phyloP scores from a whole-genome alignment of 2,329 filamentous ascomycete species.

The Claviceps monticola region DNA sequence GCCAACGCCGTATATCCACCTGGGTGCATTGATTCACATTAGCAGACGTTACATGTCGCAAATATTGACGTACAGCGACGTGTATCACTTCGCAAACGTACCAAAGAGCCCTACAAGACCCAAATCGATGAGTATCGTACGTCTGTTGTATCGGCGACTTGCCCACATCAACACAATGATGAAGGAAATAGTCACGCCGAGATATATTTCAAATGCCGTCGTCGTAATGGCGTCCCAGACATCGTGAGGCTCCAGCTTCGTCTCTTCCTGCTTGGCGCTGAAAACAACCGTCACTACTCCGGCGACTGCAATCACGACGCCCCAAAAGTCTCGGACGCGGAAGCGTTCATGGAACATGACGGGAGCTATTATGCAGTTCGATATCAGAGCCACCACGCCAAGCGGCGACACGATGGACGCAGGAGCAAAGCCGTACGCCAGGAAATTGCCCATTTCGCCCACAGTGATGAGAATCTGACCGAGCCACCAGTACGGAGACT shows the following conservation, averaged over 20 bases:
- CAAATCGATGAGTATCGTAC: slow-evolving; percentile 80
- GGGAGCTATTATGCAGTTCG: slow-evolving; percentile 93
- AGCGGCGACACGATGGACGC: slow-evolving; percentile 94
- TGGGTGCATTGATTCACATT: slow-evolving; percentile 18
- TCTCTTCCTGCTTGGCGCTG: slow-evolving; percentile 79
- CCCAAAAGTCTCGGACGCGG: slow-evolving; percentile 69
- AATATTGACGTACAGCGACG: too few relatives aligned
- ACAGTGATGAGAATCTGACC: slow-evolving; percentile 86
- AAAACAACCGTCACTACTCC: slow-evolving; percentile 88
- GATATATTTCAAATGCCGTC: slow-evolving; percentile 82
- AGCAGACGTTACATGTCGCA: not conserved
- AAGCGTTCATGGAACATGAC: slow-evolving; percentile 88
- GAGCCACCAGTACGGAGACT: slow-evolving; percentile 90
- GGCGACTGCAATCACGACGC: slow-evolving; percentile 72
- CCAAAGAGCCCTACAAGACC: slow-evolving; percentile 89
- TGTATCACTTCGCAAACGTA: slow-evolving; percentile 26
- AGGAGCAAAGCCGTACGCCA: slow-evolving; percentile 94
- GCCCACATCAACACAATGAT: slow-evolving; percentile 69
- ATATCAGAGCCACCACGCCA: slow-evolving; percentile 90
- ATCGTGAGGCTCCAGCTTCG: slow-evolving; percentile 77
- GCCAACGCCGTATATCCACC: slow-evolving; percentile 93
- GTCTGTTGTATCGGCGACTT: slow-evolving; percentile 71
- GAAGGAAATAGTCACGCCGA: slow-evolving; percentile 59
- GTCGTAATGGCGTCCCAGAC: slow-evolving; percentile 81
- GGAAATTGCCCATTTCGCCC: slow-evolving; percentile 89